phyloP scores from a whole-genome alignment of 108 stramenopile species.

The Aurantiochytrium sp. region DNA sequence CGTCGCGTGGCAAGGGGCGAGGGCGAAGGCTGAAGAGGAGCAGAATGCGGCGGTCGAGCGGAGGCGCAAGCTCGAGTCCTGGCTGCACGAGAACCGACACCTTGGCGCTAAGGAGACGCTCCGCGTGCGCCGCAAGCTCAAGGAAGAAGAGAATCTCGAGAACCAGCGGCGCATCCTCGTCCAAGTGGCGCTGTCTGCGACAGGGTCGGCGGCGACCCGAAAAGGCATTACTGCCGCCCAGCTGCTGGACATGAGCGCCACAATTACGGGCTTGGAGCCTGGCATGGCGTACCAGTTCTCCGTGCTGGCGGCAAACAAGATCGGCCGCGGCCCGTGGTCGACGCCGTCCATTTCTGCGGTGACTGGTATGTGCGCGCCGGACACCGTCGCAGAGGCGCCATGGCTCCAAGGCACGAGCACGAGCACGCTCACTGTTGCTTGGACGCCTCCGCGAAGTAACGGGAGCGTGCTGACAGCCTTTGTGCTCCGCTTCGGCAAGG shows the following conservation, averaged over 20 bases:
- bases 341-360: background rate
- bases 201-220: background rate
- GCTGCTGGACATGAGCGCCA: background rate
- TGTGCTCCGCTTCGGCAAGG: background rate
- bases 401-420: too few species aligned
- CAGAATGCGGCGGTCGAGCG: background rate
- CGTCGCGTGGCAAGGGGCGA: background rate
- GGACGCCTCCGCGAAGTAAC: background rate
- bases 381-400: background rate
- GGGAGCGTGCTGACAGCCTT: background rate
- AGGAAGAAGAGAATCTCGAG: background rate
- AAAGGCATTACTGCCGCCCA: background rate
- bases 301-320: background rate
- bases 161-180: background rate
- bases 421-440: background rate
- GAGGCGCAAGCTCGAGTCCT: background rate
- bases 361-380: background rate
- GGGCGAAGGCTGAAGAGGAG: background rate
- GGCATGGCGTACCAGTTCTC: constrained; percentile 28
- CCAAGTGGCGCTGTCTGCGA: background rate
- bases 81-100: background rate
- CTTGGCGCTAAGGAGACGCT: constrained; percentile 14
- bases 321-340: background rate
- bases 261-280: background rate
- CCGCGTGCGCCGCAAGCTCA: background rate